Base-by-base conservation (phyloP, 148 eudicot genomes). In the Rhododendron henanense region DNA sequence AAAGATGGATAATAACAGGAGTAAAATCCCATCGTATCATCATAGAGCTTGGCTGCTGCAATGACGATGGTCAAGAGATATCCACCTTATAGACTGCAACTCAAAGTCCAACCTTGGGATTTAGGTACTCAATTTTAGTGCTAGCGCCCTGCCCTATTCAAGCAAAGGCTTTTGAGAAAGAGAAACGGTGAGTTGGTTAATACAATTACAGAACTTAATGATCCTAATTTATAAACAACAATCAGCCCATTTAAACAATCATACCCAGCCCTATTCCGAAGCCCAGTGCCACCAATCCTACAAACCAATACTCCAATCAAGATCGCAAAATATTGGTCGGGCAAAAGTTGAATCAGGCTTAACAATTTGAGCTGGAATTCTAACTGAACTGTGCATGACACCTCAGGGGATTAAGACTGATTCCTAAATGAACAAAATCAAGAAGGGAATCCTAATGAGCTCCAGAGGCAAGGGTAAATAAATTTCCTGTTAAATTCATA, bases 181-280 rank as follows among this genome's bases (percentile, higher is more conserved):
- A 2, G 79, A 28, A 35, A 75, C 4, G 6, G 50, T 19, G 81
- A 3, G 53, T 44, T 45, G 55, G 16, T n/a, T 47, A 45, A 79
- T 1, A 47, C 18, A n/a, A 44, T 35, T 33, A 19, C 13, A n/a
- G 0, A 11, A 23, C 28, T 25, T 47, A 41, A 76, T 3, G 79
- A 76, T 41, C 48, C 48, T 41, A 39, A 16, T 13, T 45, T n/a
- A 45, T 47, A 10, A 78, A 79, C 81, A 78, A 3, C 81, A 79
- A 79, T 25, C 81, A 79, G 81, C 55, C 81, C 81, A 47, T 79
- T 47, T n/a, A 79, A 79, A 25, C 37, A 10, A 23, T 79, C 81
- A 79, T 45, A 44, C 33, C 55, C 33, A 19, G 31, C 57, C 57
- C 31, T 47, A 79, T 19, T n/a, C 35, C 3, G 31, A 47, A 19